Base-by-base conservation (phyloP, 306 rosid species). In the Cicer chorassanicum region DNA sequence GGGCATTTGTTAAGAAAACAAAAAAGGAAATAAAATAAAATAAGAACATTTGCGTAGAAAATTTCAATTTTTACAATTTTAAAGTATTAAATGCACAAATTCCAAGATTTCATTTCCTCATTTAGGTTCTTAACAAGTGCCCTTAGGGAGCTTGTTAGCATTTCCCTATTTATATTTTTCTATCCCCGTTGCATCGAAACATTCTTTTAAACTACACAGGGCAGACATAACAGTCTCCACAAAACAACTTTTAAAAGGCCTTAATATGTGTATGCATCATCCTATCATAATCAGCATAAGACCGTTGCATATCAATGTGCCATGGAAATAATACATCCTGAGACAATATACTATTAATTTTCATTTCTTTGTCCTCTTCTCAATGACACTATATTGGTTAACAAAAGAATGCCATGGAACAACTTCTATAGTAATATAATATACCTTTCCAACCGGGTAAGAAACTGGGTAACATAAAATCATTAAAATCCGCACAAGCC, bases 371-470 rank as follows among this genome's bases (percentile, higher is more conserved):
- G 19, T 62, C 49, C 16, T 61, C 62, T 34, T 21, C 7, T 60
- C 68, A 76, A 40, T 60, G 14, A 21, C 50, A 61, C 15, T 76
- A 66, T 60, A 21, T 59, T n/a, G 45, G 73, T 70, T 74, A 64
- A 60, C 55, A 64, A 70, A 55, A 65, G 41, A 65, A 4, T 59
- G 38, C 39, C 34, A 14, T 3, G 60, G 38, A 75, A 81, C 68
- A 75, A 76, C 9, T 9, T 57, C 44, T 7, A 13, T 1, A 62
- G 38, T 1, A 36, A 4, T 46, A 75, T 53, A 78, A 57, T 41
- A 14, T 81, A 94, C 99, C 98, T 95, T 95, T 75, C 97, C 98
- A 44, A 95, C 82, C 5, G 99, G 99, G 80, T 82, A 95, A 16
- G 99, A 82, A 78, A 95, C 86, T 5, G 99, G 99, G 65, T 89